Evolutionary conservation across 108 stramenopile species (phyloP).

Genomic region (Nitzschia inconspicua): DNA sequence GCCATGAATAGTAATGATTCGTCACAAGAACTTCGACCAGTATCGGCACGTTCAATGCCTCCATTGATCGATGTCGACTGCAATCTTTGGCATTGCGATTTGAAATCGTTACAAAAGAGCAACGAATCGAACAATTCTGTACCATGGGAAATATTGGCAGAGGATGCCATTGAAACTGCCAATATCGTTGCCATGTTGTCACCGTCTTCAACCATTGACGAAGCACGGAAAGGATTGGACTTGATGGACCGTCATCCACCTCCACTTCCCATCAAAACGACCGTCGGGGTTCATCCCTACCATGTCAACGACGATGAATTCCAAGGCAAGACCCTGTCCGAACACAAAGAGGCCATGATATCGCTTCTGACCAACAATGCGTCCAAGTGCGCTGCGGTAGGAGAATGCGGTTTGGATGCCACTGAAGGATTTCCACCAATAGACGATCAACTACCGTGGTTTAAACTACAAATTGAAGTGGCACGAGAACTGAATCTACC

Average conservation of each 20-base stretch:
- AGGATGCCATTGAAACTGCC: conserved; percentile 40
- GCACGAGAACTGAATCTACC: conserved; percentile 59
- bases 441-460: conserved; percentile 57
- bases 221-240: conserved; percentile 37
- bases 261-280: conserved; percentile 29
- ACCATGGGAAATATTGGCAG: conserved; percentile 32
- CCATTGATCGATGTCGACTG: conserved; percentile 55
- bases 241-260: conserved; percentile 7
- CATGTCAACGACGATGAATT: conserved; percentile 44
- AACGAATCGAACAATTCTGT: neutral
- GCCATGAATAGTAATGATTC: no score
- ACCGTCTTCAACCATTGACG: conserved; percentile 65
- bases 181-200: conserved; percentile 73
- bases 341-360: conserved; percentile 9
- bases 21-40: no score
- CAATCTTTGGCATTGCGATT: conserved; percentile 46
- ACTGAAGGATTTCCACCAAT: conserved; percentile 72
- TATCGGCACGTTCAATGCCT: no score
- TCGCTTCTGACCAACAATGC: neutral
- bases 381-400: conserved; percentile 50
- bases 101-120: conserved; percentile 20
- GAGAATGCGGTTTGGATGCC: conserved; percentile 77
- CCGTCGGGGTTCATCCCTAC: conserved; percentile 82
- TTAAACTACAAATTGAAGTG: conserved; percentile 56
- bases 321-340: conserved; percentile 8